Base-by-base conservation (phyloP, 2,329 filamentous ascomycete species). In the Botryotinia convoluta region DNA sequence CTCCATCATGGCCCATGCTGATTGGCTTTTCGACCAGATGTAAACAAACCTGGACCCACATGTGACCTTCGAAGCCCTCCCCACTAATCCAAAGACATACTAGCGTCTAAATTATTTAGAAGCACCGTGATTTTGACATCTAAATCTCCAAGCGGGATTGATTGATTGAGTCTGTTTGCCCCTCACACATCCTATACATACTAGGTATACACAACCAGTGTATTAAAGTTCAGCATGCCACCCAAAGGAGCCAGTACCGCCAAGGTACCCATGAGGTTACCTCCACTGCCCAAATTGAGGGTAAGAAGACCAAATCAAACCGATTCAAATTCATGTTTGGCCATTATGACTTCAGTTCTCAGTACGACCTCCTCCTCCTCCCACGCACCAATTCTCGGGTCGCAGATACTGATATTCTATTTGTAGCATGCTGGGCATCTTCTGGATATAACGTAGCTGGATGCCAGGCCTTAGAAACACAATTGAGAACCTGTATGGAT, bases 371-470 rank as follows among this genome's bases (percentile, higher is more conserved):
- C 20, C 57, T 44, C 51, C 26, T 22, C 77, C 60, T 18, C 44
- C 20, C 7, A 35, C 37, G 14, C 26, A 22, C 7, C 22, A n/a
- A 22, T 44, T 3, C 35, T 20, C 22, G 29, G 42, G 3, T 32
- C 29, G 51, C n/a, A 54, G 22, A 44, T 42, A 32, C 32, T 69
- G 9, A 69, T 14, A 1, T 18, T n/a, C 18, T 2, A 16, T 22
- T 12, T 42, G 76, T 75, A 95, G 93, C 92, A 75, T 96, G 93
- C 83, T 96, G 93, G 93, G 93, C 93, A 1, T 95, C 93, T 3
- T 88, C 91, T 44, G 93, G 93, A 65, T 91, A 91, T 83, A 91
- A 84, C 81, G 85, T 87, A 9, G 80, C 85, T 20, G 89, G 88
- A 54, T 91, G 89, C 81, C 85, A 85, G 37, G 84, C 85, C 60